Percentiles rank a stretch among this genome's conserved stretches.
These are phyloP conservation scores for Alnus rubra DNA, from an alignment of 306 rosid species.

Conservation along the genomic window DNA sequence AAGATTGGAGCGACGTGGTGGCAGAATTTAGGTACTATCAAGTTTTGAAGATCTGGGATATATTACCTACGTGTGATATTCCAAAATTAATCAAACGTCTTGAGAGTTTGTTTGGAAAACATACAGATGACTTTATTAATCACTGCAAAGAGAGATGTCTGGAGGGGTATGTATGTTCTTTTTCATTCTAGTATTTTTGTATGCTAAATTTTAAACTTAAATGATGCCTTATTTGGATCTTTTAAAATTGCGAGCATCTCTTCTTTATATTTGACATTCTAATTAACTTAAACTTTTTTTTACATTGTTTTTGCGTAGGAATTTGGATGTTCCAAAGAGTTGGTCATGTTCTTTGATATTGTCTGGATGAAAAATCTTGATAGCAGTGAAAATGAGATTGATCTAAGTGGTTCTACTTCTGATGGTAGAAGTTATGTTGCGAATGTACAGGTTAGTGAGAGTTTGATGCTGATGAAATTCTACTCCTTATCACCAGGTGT, in stretches of 20 bases:
- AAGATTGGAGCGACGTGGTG: too few relatives aligned
- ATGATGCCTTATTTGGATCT: neutral
- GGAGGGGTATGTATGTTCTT: too few relatives aligned
- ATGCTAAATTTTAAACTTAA: too few relatives aligned
- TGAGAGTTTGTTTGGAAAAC: too few relatives aligned
- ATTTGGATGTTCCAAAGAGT: constrained; percentile 52
- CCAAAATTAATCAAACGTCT: too few relatives aligned
- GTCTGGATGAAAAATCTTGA: constrained; percentile 36
- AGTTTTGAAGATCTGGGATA: too few relatives aligned
- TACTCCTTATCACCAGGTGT: constrained; percentile 54
- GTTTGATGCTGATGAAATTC: constrained; percentile 77
- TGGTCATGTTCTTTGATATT: constrained; percentile 51
- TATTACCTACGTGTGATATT: too few relatives aligned
- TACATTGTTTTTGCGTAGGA: constrained; percentile 29
- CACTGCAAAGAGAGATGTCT: too few relatives aligned
- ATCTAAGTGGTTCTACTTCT: constrained; percentile 11
- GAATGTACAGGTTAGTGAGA: constrained; percentile 78
- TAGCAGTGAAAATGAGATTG: constrained; percentile 26
- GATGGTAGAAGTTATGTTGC: constrained; percentile 44
- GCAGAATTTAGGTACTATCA: too few relatives aligned
- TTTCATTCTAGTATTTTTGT: too few relatives aligned
- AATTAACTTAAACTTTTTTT: neutral
- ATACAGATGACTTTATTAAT: too few relatives aligned
- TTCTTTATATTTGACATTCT: neutral
- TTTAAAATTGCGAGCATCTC: neutral